Conservation (phyloP, 768 basidiomycete genomes). For the Leccinum longicurvipes region DNA sequence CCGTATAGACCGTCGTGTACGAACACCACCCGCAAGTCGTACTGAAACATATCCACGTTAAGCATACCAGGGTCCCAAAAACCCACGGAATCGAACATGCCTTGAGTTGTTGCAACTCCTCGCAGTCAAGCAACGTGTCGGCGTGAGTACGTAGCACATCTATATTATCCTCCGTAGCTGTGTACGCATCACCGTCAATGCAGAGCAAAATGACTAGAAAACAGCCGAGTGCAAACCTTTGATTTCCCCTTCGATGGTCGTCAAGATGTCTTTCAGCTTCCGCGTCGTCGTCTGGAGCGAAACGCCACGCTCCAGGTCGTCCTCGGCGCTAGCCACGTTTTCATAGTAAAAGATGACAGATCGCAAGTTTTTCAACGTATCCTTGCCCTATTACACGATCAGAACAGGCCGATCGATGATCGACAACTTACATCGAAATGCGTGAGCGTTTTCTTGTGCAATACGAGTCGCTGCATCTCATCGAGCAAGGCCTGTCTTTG, state of each 20-base stretch:
- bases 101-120: slow-evolving; percentile 60
- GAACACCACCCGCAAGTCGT: slow-evolving; percentile 76
- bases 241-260: slow-evolving; percentile 49
- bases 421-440: slow-evolving; percentile 50
- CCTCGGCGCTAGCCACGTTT: slow-evolving; percentile 50
- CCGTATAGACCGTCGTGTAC: slow-evolving; percentile 78
- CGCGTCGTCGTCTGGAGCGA: slow-evolving; percentile 41
- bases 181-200: not conserved
- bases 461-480: slow-evolving; percentile 46
- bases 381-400: slow-evolving; percentile 45
- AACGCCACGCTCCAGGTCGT: slow-evolving; percentile 44
- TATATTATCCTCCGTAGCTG: slow-evolving; percentile 55
- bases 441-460: slow-evolving; percentile 46
- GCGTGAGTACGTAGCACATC: slow-evolving; percentile 42
- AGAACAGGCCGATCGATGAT: not conserved
- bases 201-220: not conserved
- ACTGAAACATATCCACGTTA: slow-evolving; percentile 40
- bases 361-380: slow-evolving; percentile 59
- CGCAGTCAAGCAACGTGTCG: slow-evolving; percentile 51
- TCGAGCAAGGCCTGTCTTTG: slow-evolving; percentile 39
- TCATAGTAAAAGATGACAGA: slow-evolving; percentile 71
- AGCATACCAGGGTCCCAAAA: not conserved
- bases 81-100: slow-evolving; percentile 33
- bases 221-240: slow-evolving; percentile 39
- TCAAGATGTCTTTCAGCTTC: slow-evolving; percentile 53